Evolutionary conservation across 345 rosid genomes (phyloP).

Genomic region (Lenwebbia sp.): DNA sequence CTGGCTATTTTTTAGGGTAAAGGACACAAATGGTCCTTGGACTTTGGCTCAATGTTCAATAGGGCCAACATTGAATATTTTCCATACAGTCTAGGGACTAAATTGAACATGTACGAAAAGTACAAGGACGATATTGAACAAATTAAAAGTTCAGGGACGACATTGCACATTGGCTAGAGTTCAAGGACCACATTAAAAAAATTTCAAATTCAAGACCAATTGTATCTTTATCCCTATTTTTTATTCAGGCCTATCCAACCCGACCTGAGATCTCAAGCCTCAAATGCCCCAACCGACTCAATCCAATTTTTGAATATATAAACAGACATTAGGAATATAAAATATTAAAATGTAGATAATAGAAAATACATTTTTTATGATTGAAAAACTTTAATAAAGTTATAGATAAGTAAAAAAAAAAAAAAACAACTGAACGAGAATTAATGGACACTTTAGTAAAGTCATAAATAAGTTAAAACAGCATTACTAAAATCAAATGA

Average conservation of each 20-base stretch:
- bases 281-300: neutral
- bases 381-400: neutral
- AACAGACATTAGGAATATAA: neutral
- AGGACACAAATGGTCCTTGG: too few relatives aligned
- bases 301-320: neutral
- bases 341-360: neutral
- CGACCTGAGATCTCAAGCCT: neutral
- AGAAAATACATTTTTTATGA: neutral
- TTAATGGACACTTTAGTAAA: neutral
- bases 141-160: too few relatives aligned
- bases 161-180: too few relatives aligned
- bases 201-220: too few relatives aligned
- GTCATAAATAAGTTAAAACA: neutral
- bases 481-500: neutral
- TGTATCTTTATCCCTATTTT: neutral
- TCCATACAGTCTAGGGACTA: too few relatives aligned
- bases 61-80: too few relatives aligned
- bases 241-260: neutral
- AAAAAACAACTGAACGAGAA: neutral
- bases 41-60: too few relatives aligned
- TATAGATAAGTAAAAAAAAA: neutral
- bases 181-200: too few relatives aligned
- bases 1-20: neutral
- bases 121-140: too few relatives aligned
- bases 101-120: too few relatives aligned